Base-by-base conservation (phyloP, 805 yeast genomes). In the Candida pini region DNA sequence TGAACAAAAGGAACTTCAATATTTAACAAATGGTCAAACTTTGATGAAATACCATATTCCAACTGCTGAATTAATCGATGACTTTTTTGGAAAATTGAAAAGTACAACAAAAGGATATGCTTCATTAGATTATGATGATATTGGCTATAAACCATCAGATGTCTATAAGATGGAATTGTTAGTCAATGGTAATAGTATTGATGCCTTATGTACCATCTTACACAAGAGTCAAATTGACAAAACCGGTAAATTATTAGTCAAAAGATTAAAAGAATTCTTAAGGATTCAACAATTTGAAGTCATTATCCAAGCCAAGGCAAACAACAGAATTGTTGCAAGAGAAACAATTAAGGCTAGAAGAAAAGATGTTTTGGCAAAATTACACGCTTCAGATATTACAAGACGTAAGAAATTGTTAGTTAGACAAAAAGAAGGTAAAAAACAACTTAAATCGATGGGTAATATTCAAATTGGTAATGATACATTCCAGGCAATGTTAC, bases 361-460 rank as follows among this genome's bases (percentile, higher is more conserved):
- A 40, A 90, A 90, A 60, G 97, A 90, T 60, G 98, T 90, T n/a
- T 68, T 92, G 36, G 95, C 92, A 19, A 84, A 78, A 52, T 64
- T 92, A 40, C 97, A 90, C 59, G 98, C 97, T 0, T 79, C 96
- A 14, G 98, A 90, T 64, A 75, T 89, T 22, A 74, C 94, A 0
- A 71, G 98, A 63, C 71, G 96, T 42, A 88, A 88, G 66, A 90
- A 90, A 61, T 69, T 90, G 46, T 65, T 90, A 34, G 86, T 73
- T 36, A 81, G 83, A 49, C 98, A 90, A 53, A 90, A 89, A 58
- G 96, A 86, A 53, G 98, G 98, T 25, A 92, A 92, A 62, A 86
- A 83, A 60, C 72, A 71, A 41, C 69, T 90, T 81, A 81, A 82
- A 58, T 68, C 82, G 12, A 69, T 80, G 10, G 97, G 97, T 10